Conservation (phyloP, 2,329 filamentous ascomycete genomes). For the Didymella keratinophila region DNA sequence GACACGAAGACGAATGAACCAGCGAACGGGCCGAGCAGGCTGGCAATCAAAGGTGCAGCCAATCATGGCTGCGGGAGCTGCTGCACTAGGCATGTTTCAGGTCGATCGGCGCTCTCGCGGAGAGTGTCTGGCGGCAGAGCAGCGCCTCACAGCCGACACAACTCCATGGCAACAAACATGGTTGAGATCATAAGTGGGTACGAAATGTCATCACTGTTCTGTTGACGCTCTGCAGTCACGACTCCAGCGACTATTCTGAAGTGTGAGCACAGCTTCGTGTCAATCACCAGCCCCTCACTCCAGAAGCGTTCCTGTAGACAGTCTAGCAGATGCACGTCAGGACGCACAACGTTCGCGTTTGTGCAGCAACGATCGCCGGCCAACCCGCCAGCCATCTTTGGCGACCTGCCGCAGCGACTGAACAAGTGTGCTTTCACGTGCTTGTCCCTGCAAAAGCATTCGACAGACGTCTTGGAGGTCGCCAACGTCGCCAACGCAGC, state of each 20-base stretch:
- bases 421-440: slow-evolving; percentile 9
- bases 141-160: slow-evolving; percentile 6
- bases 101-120: slow-evolving; percentile 12
- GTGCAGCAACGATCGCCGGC: slow-evolving; percentile 15
- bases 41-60: slow-evolving; percentile 12
- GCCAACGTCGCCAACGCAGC: background rate
- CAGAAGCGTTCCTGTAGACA: background rate
- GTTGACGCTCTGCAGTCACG: background rate
- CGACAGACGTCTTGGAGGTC: background rate
- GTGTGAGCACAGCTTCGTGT: background rate
- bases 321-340: slow-evolving; percentile 19
- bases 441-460: background rate
- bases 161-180: slow-evolving; percentile 20
- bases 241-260: background rate
- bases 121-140: slow-evolving; percentile 17
- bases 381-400: slow-evolving; percentile 17
- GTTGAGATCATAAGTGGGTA: slow-evolving; percentile 13
- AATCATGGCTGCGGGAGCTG: slow-evolving; percentile 10
- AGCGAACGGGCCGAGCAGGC: slow-evolving; percentile 13
- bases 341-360: slow-evolving; percentile 14
- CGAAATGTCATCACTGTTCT: background rate
- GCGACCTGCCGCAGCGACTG: slow-evolving; percentile 8
- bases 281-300: background rate
- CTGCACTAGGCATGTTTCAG: slow-evolving; percentile 18
- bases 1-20: slow-evolving; percentile 9